Base-by-base conservation (phyloP, 2,329 filamentous ascomycete genomes). In the Fusarium oxysporum region DNA sequence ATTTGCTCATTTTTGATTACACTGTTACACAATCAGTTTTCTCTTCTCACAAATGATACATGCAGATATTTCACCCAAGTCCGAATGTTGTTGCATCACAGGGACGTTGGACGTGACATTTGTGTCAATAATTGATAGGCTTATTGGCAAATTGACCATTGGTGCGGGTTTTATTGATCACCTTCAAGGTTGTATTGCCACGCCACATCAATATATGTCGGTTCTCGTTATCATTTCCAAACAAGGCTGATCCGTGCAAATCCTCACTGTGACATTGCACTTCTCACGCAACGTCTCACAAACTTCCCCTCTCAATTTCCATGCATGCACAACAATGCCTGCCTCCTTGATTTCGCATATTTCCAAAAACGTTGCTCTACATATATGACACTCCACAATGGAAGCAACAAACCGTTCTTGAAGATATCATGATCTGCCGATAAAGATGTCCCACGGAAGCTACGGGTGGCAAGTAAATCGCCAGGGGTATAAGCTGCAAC, bases 401-500 rank as follows among this genome's bases (percentile, higher is more conserved):
- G 58, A 53, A 72, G 56, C 38, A 70, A 51, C 38, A 59, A 55
- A 12, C 65, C 60, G 38, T 47, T 59, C 32, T 61, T 51, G 23
- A 6, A 23, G 17, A 16, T 44, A 8, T 32, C 56, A 21, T 47
- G 33, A 17, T 38, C 56, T 40, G 35, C 43, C 9, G 43, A 44
- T 44, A 70, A 50, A 68, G n/a, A 40, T 51, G 40, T 43, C 68
- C 66, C 21, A 71, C 56, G 14, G 47, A 51, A 51, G 51, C 62
- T 25, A 48, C 62, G 30, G 65, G 60, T n/a, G 73, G 71, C 38
- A 74, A 35, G 28, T 50, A 41, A 63, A 77, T 65, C 13, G 54
- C 66, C 9, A 75, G 51, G 28, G 73, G 70, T 28, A 71, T 40
- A n/a, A 71, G 62, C 35, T 66, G 37, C 14, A 74, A 33, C 17